phyloP scores from a whole-genome alignment of 192 early-diverging fungal species.

The Umbelopsis isabellina region DNA sequence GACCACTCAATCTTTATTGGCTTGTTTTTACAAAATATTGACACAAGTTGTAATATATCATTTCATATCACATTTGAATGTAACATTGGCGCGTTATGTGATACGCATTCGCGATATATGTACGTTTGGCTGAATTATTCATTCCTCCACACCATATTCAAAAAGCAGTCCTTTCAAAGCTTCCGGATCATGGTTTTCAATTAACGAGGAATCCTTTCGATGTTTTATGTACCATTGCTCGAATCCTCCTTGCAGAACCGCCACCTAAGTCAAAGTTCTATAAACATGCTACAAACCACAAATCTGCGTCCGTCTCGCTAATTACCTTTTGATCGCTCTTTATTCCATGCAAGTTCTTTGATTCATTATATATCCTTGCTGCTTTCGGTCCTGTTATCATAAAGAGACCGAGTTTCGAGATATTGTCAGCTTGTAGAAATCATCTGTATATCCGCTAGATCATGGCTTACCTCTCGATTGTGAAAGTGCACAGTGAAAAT shows the following conservation, averaged over 20 bases:
- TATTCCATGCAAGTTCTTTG: constrained; percentile 35
- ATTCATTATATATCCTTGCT: constrained; percentile 64
- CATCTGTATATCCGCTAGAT: neutral
- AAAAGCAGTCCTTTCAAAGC: constrained; percentile 41
- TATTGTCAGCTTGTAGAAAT: neutral
- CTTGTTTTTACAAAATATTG: no score
- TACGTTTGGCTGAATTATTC: neutral
- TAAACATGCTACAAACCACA: neutral
- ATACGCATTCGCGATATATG: no score
- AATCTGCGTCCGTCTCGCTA: neutral
- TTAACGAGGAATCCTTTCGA: constrained; percentile 54
- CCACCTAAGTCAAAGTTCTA: constrained; percentile 45
- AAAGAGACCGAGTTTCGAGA: neutral
- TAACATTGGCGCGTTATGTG: no score
- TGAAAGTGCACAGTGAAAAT: constrained; percentile 89
- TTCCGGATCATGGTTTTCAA: constrained; percentile 61
- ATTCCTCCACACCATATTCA: constrained; percentile 6
- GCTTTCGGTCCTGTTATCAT: constrained; percentile 61
- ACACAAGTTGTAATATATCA: no score
- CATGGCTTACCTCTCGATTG: constrained; percentile 66
- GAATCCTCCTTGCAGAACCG: constrained; percentile 70
- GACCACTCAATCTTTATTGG: neutral
- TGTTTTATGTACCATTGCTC: constrained; percentile 64
- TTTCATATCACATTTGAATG: no score
- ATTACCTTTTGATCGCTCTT: constrained; percentile 31